Evolutionary conservation across 202 grass and related monocot species (phyloP), one percentile per base, ranked within the genome.

Genomic region (Dendrocalamus latiflorus): DNA sequence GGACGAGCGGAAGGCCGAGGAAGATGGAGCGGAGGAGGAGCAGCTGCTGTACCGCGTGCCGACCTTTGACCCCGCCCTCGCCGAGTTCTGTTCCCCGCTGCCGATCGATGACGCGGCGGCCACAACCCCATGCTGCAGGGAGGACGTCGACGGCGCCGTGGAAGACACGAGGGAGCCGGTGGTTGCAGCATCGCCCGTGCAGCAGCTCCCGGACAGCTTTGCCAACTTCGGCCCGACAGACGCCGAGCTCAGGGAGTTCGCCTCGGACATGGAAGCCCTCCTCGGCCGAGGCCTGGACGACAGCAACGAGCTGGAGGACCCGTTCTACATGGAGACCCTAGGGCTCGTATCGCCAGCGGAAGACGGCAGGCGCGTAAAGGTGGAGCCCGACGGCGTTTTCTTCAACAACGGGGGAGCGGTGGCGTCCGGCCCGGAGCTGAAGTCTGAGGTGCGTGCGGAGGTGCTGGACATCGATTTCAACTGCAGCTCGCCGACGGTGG

Each of bases 241-340:
- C 53, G 73, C 85, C 1, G 93, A 95, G 34, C 86, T 98, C 51
- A 86, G 84, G 5, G 96, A 98, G 74, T 98, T 98, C 68, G 96
- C 96, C 22, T 91, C 93, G 2, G 87, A 98, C 87, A 95, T 98
- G 96, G 93, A 98, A 74, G 90, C 91, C 2, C 91, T 98, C 47
- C 92, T 98, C 44, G 83, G 96, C 3, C 70, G 86, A 34, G 88
- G 84, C 22, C 75, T 79, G 25, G 76, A 91, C 34, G 79, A 86
- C 39, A 3, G 84, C 85, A n/a, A n/a, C n/a, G n/a, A n/a, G n/a
- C n/a, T n/a, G n/a, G n/a, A n/a, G n/a, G n/a, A n/a, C n/a, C n/a
- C 93, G 9, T 92, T 93, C 87, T 88, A 85, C 80, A 86, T 95
- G 89, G 89, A 95, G 74, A 88, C 86, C 38, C 87, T 95, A 43